phyloP scores from a whole-genome alignment of 495 filamentous ascomycete genomes.

The Hypoxylon fragiforme region DNA sequence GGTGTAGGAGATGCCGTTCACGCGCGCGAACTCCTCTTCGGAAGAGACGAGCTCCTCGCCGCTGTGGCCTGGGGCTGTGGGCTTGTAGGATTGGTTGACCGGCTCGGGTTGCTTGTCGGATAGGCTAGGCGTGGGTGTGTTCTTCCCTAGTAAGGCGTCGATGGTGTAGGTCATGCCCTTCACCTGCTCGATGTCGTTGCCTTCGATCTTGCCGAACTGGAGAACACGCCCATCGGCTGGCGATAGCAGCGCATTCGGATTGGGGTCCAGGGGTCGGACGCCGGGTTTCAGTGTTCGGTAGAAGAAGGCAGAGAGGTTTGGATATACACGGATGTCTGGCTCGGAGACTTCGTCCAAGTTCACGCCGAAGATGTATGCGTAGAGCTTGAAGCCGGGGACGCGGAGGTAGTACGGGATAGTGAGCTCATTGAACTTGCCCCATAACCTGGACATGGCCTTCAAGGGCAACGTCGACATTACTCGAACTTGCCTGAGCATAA shows the following conservation, averaged over 20 bases:
- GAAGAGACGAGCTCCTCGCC: constrained; percentile 69
- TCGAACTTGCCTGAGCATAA: constrained; percentile 74
- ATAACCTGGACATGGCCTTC: constrained; percentile 89
- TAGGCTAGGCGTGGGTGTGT: constrained; percentile 49
- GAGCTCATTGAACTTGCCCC: constrained; percentile 95
- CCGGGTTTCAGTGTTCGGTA: constrained; percentile 93
- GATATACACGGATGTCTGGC: constrained; percentile 82
- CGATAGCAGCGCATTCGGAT: constrained; percentile 75
- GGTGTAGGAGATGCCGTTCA: constrained; percentile 97
- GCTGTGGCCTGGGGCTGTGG: constrained; percentile 25
- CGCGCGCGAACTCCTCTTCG: constrained; percentile 89
- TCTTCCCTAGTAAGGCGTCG: constrained; percentile 83
- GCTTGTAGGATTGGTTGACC: constrained; percentile 16
- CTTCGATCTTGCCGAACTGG: constrained; percentile 88
- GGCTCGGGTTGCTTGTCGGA: constrained; percentile 31
- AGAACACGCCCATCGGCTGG: constrained; percentile 89
- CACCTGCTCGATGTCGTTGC: constrained; percentile 96
- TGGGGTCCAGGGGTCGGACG: constrained; percentile 80
- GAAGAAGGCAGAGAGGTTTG: constrained; percentile 95
- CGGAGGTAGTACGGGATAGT: constrained; percentile 88
- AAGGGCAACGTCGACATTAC: constrained; percentile 94
- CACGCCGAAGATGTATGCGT: constrained; percentile 89
- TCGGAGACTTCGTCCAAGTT: constrained; percentile 88
- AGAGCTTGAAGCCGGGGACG: constrained; percentile 92
- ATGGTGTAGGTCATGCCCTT: constrained; percentile 98